A percentile compares a stretch with the other conserved stretches of the same genome.
Evolutionary conservation across 345 rosid genomes (phyloP).

Genomic region (Triadica sebifera): DNA sequence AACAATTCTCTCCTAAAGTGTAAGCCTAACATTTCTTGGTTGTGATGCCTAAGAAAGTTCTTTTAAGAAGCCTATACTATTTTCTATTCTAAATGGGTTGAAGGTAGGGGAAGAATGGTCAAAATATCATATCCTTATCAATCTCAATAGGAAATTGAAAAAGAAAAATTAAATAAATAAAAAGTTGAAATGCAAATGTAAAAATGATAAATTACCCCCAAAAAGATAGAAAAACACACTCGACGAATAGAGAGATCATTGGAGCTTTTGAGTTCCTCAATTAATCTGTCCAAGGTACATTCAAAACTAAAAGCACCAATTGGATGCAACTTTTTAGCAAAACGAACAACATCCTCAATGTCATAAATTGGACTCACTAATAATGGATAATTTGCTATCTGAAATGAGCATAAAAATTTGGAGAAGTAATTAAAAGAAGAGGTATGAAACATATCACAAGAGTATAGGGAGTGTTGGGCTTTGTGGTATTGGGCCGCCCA

Average conservation of each 20-base stretch:
- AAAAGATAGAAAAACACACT: conserved; percentile 42
- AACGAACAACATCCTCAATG: conserved; percentile 68
- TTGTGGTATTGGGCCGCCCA: too few species aligned
- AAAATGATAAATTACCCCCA: too few species aligned
- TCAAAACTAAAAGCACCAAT: conserved; percentile 82
- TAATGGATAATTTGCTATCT: conserved; percentile 99
- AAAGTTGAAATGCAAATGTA: not conserved
- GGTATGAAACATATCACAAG: not conserved
- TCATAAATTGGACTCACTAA: conserved; percentile 77
- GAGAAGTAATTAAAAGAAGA: not conserved
- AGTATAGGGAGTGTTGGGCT: not conserved
- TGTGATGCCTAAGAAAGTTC: not conserved
- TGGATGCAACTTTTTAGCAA: conserved; percentile 75
- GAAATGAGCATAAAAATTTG: conserved; percentile 14
- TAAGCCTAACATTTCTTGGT: not conserved
- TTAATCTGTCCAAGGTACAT: conserved; percentile 75
- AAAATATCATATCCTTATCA: not conserved
- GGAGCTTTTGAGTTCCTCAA: conserved; percentile 71
- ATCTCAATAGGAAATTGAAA: too few species aligned
- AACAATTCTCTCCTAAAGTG: not conserved
- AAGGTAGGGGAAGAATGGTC: not conserved
- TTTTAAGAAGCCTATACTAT: not conserved
- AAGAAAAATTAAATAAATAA: not conserved
- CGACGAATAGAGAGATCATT: conserved; percentile 80
- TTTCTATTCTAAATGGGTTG: not conserved